These are phyloP conservation scores for Boletus fagicola DNA, from an alignment of 768 basidiomycete genomes.

Conservation along the genomic window DNA sequence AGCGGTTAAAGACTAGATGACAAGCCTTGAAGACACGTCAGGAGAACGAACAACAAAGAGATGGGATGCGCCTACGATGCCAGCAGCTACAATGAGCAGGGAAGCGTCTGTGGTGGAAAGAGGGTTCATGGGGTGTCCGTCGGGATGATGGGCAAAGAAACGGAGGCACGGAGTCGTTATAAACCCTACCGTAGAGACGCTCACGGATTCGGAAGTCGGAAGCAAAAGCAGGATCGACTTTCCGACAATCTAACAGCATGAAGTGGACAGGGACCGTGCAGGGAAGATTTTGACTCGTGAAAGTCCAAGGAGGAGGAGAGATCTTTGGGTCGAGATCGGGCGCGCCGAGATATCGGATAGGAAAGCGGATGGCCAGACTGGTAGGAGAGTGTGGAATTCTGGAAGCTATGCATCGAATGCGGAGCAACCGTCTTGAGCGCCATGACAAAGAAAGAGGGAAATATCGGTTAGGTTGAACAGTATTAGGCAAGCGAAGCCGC, in stretches of 20 bases:
- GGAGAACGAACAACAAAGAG: not conserved
- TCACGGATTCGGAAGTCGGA: constrained; percentile 34
- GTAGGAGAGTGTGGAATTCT: constrained; percentile 13
- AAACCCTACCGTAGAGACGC: constrained; percentile 25
- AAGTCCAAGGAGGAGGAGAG: constrained; percentile 3
- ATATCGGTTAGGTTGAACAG: constrained; percentile 29
- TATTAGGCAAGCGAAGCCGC: constrained; percentile 37
- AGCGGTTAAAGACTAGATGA: constrained; percentile 33
- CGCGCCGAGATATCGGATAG: constrained; percentile 16
- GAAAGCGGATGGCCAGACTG: constrained; percentile 4
- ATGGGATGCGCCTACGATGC: constrained; percentile 20
- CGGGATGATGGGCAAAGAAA: constrained; percentile 18
- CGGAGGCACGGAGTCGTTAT: constrained; percentile 19
- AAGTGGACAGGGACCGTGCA: constrained; percentile 22
- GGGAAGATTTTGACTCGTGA: constrained; percentile 25
- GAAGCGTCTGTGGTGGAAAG: constrained; percentile 22
- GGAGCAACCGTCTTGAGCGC: constrained; percentile 23
- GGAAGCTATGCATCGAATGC: constrained; percentile 25
- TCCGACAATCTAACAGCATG: constrained; percentile 34
- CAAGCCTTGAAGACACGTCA: constrained; percentile 25
- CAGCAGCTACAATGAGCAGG: constrained; percentile 20
- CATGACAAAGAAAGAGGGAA: constrained; percentile 34
- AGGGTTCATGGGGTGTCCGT: constrained; percentile 19
- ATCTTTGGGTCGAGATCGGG: constrained; percentile 23
- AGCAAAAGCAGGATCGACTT: constrained; percentile 34